phyloP scores from a whole-genome alignment of 164 flowering plant genomes.

The Protea cynaroides region DNA sequence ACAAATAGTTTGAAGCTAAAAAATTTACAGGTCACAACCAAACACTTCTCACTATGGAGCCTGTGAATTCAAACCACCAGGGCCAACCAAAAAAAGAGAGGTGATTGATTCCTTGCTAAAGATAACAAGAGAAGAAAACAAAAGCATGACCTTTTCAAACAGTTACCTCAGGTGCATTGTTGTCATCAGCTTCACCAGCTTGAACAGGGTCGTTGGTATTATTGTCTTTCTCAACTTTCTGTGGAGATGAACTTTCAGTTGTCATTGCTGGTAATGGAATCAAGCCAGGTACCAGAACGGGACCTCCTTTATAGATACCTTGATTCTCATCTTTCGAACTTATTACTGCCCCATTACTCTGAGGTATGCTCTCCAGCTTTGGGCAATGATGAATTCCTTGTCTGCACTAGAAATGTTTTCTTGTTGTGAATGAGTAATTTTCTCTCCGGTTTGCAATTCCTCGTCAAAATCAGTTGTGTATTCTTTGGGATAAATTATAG shows the following conservation, averaged over 20 bases:
- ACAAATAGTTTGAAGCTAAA: constrained; percentile 4
- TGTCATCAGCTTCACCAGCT: constrained; percentile 20
- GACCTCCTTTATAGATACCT: constrained; percentile 15
- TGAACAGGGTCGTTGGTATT: constrained; percentile 12
- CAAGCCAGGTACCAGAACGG: constrained; percentile 38
- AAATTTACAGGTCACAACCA: constrained; percentile 6
- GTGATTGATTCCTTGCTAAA: constrained; percentile 8
- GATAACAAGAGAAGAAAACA: not conserved
- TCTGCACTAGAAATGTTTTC: constrained; percentile 1
- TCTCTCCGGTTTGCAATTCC: not conserved
- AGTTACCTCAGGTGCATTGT: constrained; percentile 36
- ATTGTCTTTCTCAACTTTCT: constrained; percentile 13
- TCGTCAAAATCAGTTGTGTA: not conserved
- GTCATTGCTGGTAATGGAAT: constrained; percentile 12
- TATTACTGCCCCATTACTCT: constrained; percentile 14
- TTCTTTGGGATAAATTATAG: constrained; percentile 1
- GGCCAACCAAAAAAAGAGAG: not conserved
- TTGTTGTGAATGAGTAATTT: not conserved
- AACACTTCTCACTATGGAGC: not conserved
- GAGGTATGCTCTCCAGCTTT: constrained; percentile 6
- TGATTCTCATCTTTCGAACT: constrained; percentile 9
- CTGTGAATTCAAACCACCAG: not conserved
- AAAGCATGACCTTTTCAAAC: constrained; percentile 15
- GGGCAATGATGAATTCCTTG: not conserved
- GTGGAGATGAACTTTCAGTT: constrained; percentile 13